Conservation (phyloP, 2,329 filamentous ascomycete species). For the Grosmannia penicillata region DNA sequence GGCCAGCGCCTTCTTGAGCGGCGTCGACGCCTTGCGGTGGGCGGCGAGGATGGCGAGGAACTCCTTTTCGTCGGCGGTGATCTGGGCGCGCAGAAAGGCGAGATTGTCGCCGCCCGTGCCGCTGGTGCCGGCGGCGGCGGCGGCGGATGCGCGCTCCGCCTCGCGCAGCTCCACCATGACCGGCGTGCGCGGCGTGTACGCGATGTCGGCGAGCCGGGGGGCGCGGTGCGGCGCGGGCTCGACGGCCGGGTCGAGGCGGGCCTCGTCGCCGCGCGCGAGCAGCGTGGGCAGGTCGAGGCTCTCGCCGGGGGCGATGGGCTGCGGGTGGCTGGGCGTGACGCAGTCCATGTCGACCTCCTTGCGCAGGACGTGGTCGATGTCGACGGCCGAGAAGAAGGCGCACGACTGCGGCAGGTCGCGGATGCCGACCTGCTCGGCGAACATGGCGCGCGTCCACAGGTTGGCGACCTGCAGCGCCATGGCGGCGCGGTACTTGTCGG, state of each 20-base stretch:
- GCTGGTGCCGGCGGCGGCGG: slow-evolving; percentile 21
- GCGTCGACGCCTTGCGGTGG: slow-evolving; percentile 23
- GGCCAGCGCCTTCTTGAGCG: not conserved
- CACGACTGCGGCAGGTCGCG: slow-evolving; percentile 86
- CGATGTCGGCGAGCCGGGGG: slow-evolving; percentile 45
- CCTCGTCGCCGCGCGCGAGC: slow-evolving; percentile 54
- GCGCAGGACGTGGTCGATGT: slow-evolving; percentile 87
- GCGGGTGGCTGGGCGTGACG: slow-evolving; percentile 72
- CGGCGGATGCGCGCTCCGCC: too few relatives aligned
- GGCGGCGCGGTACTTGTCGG: slow-evolving; percentile 77
- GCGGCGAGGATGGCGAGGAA: slow-evolving; percentile 57
- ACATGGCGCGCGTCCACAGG: slow-evolving; percentile 95
- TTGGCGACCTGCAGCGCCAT: slow-evolving; percentile 92
- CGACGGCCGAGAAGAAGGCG: slow-evolving; percentile 89
- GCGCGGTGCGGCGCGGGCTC: slow-evolving; percentile 34
- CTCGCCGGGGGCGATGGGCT: slow-evolving; percentile 70
- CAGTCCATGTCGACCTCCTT: slow-evolving; percentile 99
- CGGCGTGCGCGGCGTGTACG: slow-evolving; percentile 56
- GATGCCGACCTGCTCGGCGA: slow-evolving; percentile 91
- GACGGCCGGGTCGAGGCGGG: slow-evolving; percentile 52
- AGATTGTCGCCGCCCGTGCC: too few relatives aligned
- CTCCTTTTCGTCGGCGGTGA: slow-evolving; percentile 59
- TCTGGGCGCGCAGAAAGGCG: slow-evolving; percentile 71
- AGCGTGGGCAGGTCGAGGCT: slow-evolving; percentile 71
- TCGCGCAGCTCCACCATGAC: slow-evolving; percentile 62